Evolutionary conservation across 2,329 filamentous ascomycete species (phyloP).

Genomic region (Metarhizium brunneum): DNA sequence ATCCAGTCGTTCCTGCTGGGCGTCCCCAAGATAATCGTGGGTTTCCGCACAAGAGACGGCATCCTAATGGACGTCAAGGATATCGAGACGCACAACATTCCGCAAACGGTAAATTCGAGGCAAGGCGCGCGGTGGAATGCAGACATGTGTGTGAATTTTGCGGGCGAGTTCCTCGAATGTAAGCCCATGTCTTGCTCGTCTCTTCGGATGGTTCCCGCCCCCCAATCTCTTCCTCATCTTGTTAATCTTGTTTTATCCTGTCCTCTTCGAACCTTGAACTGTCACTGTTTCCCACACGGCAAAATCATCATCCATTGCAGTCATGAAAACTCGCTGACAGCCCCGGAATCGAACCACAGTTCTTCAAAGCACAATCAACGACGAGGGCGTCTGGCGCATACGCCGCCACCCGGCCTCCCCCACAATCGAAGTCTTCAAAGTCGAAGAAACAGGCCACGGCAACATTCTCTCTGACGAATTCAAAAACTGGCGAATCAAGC

Average conservation of each 20-base stretch:
- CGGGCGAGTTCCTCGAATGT: slow-evolving; percentile 70
- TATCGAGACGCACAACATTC: slow-evolving; percentile 70
- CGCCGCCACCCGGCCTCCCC: slow-evolving; percentile 52
- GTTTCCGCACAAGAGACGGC: slow-evolving; percentile 68
- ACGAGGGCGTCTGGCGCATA: slow-evolving; percentile 76
- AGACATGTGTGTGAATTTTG: slow-evolving; percentile 89
- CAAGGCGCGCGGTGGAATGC: slow-evolving; percentile 75
- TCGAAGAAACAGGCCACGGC: slow-evolving; percentile 67
- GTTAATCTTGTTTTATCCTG: neutral
- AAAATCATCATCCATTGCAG: neutral
- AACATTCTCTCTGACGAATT: slow-evolving; percentile 71
- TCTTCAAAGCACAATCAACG: slow-evolving; percentile 51
- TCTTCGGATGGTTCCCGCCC: neutral
- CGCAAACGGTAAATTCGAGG: slow-evolving; percentile 59
- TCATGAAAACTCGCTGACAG: neutral
- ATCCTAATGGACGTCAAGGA: slow-evolving; percentile 66
- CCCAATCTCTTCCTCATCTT: no score
- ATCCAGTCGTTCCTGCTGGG: slow-evolving; percentile 91
- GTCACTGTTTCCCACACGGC: neutral
- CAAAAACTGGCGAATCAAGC: slow-evolving; percentile 60
- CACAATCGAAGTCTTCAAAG: slow-evolving; percentile 62
- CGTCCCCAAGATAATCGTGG: slow-evolving; percentile 84
- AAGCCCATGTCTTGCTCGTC: slow-evolving; percentile 21
- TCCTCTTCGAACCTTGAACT: neutral
- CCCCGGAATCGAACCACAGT: slow-evolving; percentile 31